A percentile compares a stretch with the other conserved stretches of the same genome.
Conservation (phyloP, 2,329 filamentous ascomycete species). For the Aspergillus unguis region DNA sequence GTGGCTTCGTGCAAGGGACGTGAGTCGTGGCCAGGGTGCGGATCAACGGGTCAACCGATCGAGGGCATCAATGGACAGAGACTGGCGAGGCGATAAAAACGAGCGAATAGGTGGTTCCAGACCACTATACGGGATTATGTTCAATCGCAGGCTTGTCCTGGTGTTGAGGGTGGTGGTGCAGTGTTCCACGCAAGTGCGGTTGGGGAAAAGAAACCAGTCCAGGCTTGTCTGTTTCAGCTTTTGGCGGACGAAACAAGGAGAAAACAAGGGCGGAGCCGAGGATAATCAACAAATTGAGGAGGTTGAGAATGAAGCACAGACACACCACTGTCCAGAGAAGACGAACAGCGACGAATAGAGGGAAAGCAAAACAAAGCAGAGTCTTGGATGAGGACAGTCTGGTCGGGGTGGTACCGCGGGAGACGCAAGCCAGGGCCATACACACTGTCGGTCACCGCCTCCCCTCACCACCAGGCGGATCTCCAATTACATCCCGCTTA, state of each 20-base stretch:
- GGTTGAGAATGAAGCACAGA: not conserved
- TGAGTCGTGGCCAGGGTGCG: conserved; percentile 2
- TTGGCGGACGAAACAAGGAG: not conserved
- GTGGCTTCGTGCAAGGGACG: conserved; percentile 4
- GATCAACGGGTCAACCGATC: conserved; percentile 8
- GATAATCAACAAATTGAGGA: not conserved
- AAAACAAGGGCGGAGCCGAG: conserved; percentile 2
- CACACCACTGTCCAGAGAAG: conserved; percentile 3
- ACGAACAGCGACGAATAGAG: not conserved
- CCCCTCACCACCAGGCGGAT: not conserved
- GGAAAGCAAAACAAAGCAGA: conserved; percentile 7
- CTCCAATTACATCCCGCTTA: conserved; percentile 6
- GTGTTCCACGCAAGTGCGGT: not conserved
- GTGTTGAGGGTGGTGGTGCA: not conserved
- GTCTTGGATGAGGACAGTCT: not conserved
- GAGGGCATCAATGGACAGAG: not conserved
- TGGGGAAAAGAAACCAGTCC: conserved; percentile 2
- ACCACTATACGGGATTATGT: conserved; percentile 9
- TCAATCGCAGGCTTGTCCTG: not conserved
- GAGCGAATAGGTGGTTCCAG: conserved; percentile 16
- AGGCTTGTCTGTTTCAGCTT: conserved; percentile 2
- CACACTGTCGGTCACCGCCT: not conserved
- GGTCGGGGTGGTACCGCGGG: conserved; percentile 3
- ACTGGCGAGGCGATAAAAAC: conserved; percentile 1
- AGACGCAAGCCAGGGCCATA: not conserved